A percentile compares a stretch with the other conserved stretches of the same genome.
Conservation (phyloP, 768 basidiomycete genomes). For the Lentinula detonsa region DNA sequence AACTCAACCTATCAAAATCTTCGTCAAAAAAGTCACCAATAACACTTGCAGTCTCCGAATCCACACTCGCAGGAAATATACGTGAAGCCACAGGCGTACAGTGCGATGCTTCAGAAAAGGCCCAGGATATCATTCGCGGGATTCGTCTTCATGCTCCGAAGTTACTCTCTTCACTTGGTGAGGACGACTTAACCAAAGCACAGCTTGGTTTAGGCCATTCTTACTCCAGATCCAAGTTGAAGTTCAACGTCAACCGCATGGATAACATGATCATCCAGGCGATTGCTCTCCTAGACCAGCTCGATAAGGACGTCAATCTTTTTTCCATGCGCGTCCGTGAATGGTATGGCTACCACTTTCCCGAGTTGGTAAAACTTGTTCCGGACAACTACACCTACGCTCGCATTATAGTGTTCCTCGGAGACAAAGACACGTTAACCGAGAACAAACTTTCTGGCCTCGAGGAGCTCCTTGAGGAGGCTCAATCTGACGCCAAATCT, state of each 20-base stretch:
- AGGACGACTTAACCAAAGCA: constrained; percentile 84
- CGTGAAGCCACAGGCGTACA: constrained; percentile 63
- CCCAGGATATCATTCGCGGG: constrained; percentile 85
- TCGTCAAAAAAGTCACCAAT: constrained; percentile 64
- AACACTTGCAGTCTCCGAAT: constrained; percentile 75
- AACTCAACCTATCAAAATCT: constrained; percentile 77
- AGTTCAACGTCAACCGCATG: constrained; percentile 93
- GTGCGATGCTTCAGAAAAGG: constrained; percentile 77
- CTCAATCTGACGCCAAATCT: constrained; percentile 22
- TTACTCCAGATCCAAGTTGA: constrained; percentile 95
- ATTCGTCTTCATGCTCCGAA: constrained; percentile 88
- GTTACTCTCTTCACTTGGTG: constrained; percentile 82
- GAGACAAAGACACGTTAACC: constrained; percentile 75
- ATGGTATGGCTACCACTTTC: constrained; percentile 99
- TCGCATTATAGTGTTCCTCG: constrained; percentile 77
- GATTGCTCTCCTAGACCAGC: constrained; percentile 94
- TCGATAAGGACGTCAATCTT: constrained; percentile 99
- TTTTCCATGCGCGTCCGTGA: constrained; percentile 98
- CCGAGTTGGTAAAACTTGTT: constrained; percentile 89
- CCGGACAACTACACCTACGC: constrained; percentile 95
- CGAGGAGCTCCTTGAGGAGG: constrained; percentile 74
- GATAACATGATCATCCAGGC: constrained; percentile 99
- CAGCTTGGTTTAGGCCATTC: constrained; percentile 97
- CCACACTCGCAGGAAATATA: constrained; percentile 69
- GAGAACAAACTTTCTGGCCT: constrained; percentile 81